Conservation (phyloP, 345 rosid species). For the Barbarea vulgaris region DNA sequence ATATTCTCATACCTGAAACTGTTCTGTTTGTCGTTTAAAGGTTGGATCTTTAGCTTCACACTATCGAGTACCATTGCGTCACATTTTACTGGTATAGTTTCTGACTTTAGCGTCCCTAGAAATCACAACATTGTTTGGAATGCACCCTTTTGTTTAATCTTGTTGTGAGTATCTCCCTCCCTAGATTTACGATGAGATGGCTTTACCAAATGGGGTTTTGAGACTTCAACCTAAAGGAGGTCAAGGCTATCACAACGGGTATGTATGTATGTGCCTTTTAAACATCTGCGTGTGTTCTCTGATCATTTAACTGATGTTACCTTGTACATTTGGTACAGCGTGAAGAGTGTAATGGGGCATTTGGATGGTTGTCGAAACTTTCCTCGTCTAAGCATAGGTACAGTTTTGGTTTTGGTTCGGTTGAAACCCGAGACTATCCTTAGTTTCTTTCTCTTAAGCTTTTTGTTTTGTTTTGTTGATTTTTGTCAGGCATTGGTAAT, state of each 20-base stretch:
- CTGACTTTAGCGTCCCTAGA: slow-evolving; percentile 5
- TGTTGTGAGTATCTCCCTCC: slow-evolving; percentile 25
- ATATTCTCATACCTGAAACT: background rate
- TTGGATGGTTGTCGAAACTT: slow-evolving; percentile 72
- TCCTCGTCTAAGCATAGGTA: slow-evolving; percentile 84
- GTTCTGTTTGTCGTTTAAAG: slow-evolving; percentile 43
- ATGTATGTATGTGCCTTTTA: slow-evolving; percentile 22
- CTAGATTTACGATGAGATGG: slow-evolving; percentile 87
- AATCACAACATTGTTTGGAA: background rate
- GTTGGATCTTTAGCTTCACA: slow-evolving; percentile 93
- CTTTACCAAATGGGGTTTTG: slow-evolving; percentile 85
- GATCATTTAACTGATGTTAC: background rate
- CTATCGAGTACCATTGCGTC: slow-evolving; percentile 88
- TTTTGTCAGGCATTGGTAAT: slow-evolving; percentile 72
- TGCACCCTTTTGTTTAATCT: background rate
- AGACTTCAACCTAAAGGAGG: slow-evolving; percentile 90
- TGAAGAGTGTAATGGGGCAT: slow-evolving; percentile 75
- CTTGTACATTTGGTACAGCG: slow-evolving; percentile 47
- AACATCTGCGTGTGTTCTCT: slow-evolving; percentile 6
- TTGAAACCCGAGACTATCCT: background rate
- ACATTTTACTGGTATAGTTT: slow-evolving; percentile 67
- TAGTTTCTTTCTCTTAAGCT: background rate
- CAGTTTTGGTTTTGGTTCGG: background rate
- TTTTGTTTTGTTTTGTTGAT: background rate
- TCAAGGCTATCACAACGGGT: slow-evolving; percentile 93